Conservation (phyloP, 805 yeast genomes). For the Teunomyces cretensis region DNA sequence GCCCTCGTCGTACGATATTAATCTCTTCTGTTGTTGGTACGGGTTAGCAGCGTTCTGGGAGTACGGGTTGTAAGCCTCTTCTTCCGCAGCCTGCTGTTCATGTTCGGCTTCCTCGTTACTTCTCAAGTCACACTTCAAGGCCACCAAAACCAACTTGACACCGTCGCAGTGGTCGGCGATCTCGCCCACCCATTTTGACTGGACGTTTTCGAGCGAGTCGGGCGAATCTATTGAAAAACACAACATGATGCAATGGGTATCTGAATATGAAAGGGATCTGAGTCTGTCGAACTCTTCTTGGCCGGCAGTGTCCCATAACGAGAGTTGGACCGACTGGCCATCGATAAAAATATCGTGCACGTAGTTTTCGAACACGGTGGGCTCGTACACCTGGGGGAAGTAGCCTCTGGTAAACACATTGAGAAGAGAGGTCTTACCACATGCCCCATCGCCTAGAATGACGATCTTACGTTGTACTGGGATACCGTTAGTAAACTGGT, state of each 20-base stretch:
- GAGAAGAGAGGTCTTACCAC: conserved; percentile 93
- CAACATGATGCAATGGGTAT: conserved; percentile 95
- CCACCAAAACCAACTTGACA: conserved; percentile 89
- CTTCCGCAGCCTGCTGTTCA: conserved; percentile 14
- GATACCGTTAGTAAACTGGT: neutral
- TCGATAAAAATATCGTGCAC: conserved; percentile 96
- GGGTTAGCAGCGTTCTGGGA: conserved; percentile 29
- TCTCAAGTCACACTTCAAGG: conserved; percentile 91
- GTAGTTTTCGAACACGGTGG: conserved; percentile 95
- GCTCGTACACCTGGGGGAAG: conserved; percentile 97
- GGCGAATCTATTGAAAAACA: conserved; percentile 93
- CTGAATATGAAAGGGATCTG: conserved; percentile 88
- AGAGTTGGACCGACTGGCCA: conserved; percentile 86
- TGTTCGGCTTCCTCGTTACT: conserved; percentile 51
- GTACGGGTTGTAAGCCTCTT: conserved; percentile 37
- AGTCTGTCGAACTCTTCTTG: conserved; percentile 97
- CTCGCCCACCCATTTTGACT: conserved; percentile 95
- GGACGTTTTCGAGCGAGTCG: conserved; percentile 93
- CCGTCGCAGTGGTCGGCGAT: conserved; percentile 97
- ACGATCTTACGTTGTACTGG: conserved; percentile 86
- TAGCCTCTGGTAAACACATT: conserved; percentile 97
- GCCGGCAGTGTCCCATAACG: conserved; percentile 98
- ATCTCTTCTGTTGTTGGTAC: conserved; percentile 43
- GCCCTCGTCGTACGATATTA: conserved; percentile 91
- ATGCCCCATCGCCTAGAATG: conserved; percentile 96